Conservation (phyloP, 805 yeast species). For the Saccharomyces mikatae region DNA sequence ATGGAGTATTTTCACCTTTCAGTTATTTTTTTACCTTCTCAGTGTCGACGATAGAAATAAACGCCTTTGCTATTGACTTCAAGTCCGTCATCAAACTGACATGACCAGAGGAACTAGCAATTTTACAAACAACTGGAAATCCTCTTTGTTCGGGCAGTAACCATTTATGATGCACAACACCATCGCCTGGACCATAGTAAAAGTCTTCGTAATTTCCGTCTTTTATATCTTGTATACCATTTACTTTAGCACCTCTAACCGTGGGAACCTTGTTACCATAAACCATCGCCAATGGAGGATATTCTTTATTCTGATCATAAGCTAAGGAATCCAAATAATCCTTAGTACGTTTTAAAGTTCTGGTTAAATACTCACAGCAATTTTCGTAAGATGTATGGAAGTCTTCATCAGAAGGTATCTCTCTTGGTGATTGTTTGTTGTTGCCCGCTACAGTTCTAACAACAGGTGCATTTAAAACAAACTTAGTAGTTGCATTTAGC, state of each 20-base stretch:
- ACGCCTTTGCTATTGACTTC: constrained; percentile 61
- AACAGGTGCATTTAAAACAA: constrained; percentile 8
- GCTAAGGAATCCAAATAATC: constrained; percentile 49
- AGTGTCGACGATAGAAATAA: constrained; percentile 53
- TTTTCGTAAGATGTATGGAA: constrained; percentile 37
- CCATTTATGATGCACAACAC: constrained; percentile 80
- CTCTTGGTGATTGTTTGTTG: constrained; percentile 5
- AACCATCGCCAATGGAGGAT: constrained; percentile 80
- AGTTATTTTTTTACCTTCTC: constrained; percentile 31
- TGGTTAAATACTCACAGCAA: constrained; percentile 53
- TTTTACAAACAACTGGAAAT: constrained; percentile 62
- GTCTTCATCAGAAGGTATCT: constrained; percentile 9
- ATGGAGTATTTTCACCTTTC: background rate
- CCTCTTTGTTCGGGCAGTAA: constrained; percentile 71
- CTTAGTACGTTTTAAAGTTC: constrained; percentile 54
- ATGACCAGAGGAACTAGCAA: constrained; percentile 64
- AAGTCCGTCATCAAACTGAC: constrained; percentile 72
- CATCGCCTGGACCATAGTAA: constrained; percentile 87
- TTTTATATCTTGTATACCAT: constrained; percentile 50
- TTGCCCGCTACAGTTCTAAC: constrained; percentile 4
- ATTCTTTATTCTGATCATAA: constrained; percentile 42
- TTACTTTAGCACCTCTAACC: constrained; percentile 69
- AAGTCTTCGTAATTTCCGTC: constrained; percentile 70
- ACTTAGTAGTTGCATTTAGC: constrained; percentile 6
- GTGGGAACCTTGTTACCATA: constrained; percentile 81